Base-by-base conservation (phyloP, 306 rosid genomes). In the Acacia melanoxylon region DNA sequence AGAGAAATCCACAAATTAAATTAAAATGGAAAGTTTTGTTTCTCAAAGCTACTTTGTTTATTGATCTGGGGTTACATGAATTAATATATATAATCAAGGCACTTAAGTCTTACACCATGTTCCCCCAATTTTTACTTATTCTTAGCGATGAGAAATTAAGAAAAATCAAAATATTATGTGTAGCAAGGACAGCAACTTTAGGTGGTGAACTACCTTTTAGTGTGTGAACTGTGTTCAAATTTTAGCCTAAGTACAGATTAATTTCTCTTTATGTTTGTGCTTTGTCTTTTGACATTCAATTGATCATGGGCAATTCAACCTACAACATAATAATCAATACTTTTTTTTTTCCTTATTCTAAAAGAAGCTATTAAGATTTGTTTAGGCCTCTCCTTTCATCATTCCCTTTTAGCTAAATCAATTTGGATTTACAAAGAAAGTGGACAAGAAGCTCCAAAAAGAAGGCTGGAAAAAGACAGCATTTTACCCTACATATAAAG, bases 401-500 rank as follows among this genome's bases (percentile, higher is more conserved):
- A 25, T 62, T 54, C 63, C 27, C 69, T 83, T 85, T 80, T 78
- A 66, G 78, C 68, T 77, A 85, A 87, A 87, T 86, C 78, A 76
- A 85, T 80, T 83, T 82, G 83, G 91, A 84, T 83, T 83, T 75
- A 81, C 67, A 66, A 80, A 77, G 89, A 62, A 89, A 81, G 88
- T 85, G 51, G 89, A 69, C 83, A 83, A 71, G 81, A 86, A 79
- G 76, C 81, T 90, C 80, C 80, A 75, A 83, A 91, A 90, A 87
- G 88, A 85, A 90, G 82, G 86, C 90, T 68, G 80, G 83, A 84
- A 86, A 92, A 92, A 78, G 88, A 86, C 72, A 70, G 86, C 2
- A 44, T 51, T 88, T 85, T 85, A 74, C 90, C 94, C 93, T 82
- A 89, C 87, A 74, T 66, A 61, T 80, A 86, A 90, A 90, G 91